Evolutionary conservation across 2,329 filamentous ascomycete species (phyloP).

Genomic region (Teratosphaeria nubilosa): DNA sequence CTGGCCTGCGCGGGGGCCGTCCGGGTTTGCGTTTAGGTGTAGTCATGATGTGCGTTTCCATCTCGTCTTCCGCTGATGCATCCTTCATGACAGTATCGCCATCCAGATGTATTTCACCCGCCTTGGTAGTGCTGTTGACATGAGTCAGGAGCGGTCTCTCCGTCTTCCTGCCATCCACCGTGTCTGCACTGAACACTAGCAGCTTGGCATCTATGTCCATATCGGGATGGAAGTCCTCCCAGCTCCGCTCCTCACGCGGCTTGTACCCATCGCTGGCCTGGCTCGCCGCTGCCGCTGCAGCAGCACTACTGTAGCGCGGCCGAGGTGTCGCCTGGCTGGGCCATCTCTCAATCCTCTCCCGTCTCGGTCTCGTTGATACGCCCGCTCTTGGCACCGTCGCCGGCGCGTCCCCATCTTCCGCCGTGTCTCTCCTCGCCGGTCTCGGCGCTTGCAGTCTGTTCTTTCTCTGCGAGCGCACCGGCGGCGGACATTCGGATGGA

Average conservation of each 20-base stretch:
- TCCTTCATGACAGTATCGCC: conserved; percentile 14
- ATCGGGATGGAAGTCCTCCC: conserved; percentile 96
- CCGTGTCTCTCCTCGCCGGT: conserved; percentile 1
- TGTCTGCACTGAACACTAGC: conserved; percentile 67
- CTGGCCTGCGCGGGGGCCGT: conserved; percentile 53
- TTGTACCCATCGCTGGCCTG: conserved; percentile 95
- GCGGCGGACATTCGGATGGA: not conserved
- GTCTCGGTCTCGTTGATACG: conserved; percentile 21
- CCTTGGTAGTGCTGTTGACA: conserved; percentile 8
- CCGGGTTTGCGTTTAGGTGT: conserved; percentile 49
- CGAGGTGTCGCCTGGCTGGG: conserved; percentile 34
- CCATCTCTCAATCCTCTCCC: conserved; percentile 18
- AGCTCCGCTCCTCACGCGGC: conserved; percentile 87
- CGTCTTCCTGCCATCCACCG: conserved; percentile 62
- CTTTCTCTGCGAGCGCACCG: conserved; percentile 12
- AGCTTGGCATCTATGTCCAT: conserved; percentile 79
- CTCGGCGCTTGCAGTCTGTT: not conserved
- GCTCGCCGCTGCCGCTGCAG: conserved; percentile 76
- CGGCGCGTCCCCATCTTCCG: conserved; percentile 9
- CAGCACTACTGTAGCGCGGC: conserved; percentile 71
- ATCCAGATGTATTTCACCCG: conserved; percentile 9
- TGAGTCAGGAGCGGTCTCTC: conserved; percentile 33
- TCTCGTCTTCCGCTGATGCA: conserved; percentile 8
- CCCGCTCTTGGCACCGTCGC: conserved; percentile 10
- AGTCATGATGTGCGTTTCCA: conserved; percentile 1